Conservation (phyloP, 2,329 filamentous ascomycete genomes). For the Cladosporium oxysporum region DNA sequence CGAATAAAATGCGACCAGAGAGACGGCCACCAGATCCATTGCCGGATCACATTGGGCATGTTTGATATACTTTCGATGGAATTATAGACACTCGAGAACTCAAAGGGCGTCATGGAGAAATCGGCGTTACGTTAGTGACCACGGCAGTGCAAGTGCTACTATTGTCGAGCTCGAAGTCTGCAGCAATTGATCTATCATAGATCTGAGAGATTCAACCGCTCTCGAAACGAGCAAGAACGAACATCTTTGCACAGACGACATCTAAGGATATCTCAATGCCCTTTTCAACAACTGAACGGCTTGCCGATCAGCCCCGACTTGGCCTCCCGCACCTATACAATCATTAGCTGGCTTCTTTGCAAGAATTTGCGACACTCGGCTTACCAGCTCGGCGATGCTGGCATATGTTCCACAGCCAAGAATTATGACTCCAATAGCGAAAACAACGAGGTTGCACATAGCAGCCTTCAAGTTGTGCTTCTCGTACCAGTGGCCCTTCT, state of each 20-base stretch:
- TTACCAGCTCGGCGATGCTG: slow-evolving; percentile 38
- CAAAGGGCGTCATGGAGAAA: neutral
- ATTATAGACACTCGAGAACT: neutral
- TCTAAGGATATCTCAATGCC: neutral
- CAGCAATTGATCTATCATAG: neutral
- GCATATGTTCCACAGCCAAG: slow-evolving; percentile 42
- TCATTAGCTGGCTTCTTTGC: neutral
- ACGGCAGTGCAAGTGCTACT: neutral
- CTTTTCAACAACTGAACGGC: neutral
- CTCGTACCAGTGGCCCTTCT: slow-evolving; percentile 47
- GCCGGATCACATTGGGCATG: neutral
- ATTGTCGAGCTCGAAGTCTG: neutral
- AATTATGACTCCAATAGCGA: slow-evolving; percentile 31
- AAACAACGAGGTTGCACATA: slow-evolving; percentile 43
- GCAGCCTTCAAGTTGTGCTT: slow-evolving; percentile 45
- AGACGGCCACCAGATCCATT: neutral
- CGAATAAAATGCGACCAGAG: neutral
- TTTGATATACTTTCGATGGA: neutral
- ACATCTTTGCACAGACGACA: neutral
- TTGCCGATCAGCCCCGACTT: slow-evolving; percentile 5
- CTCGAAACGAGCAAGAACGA: neutral
- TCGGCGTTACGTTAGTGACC: neutral
- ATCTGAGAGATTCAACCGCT: neutral
- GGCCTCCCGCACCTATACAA: slow-evolving; percentile 5
- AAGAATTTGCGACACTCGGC: neutral